These are phyloP conservation scores for Sporisorium reilianum DNA, from an alignment of 1,284 basidiomycete species.

Conservation along the genomic window DNA sequence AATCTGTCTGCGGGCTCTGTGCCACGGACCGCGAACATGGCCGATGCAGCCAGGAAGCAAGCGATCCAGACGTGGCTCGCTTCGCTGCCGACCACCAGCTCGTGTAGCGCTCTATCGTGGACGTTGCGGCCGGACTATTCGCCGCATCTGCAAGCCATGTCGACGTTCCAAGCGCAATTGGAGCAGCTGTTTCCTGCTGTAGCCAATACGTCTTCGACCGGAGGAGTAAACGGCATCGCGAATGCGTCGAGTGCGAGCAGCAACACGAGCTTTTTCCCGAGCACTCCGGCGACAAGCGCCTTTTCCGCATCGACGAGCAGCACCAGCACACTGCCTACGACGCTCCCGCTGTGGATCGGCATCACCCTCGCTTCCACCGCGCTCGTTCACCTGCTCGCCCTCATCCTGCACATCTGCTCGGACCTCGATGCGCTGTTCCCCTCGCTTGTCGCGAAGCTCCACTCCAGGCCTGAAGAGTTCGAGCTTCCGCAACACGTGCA, in stretches of 20 bases:
- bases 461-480: not conserved
- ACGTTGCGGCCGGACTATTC: constrained; percentile 25
- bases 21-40: not conserved
- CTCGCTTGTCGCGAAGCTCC: constrained; percentile 1
- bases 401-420: constrained; percentile 23
- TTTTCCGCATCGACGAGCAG: not conserved
- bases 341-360: constrained; percentile 31
- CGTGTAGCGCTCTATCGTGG: constrained; percentile 21
- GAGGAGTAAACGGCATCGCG: not conserved
- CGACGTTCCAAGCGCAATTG: constrained; percentile 15
- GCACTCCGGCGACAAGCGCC: not conserved
- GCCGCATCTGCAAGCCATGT: constrained; percentile 12
- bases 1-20: not conserved
- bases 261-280: constrained; percentile 5
- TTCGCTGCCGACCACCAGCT: constrained; percentile 3
- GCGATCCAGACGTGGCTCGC: constrained; percentile 16
- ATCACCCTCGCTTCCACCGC: constrained; percentile 1
- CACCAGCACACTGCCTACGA: not conserved
- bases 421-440: constrained; percentile 26
- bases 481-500: constrained; percentile 1
- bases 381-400: constrained; percentile 17
- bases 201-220: not conserved
- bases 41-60: constrained; percentile 3
- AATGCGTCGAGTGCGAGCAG: not conserved
- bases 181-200: constrained; percentile 13